These are phyloP conservation scores for Coemansia sp. DNA, from an alignment of 192 early-diverging fungal species.

Conservation along the genomic window DNA sequence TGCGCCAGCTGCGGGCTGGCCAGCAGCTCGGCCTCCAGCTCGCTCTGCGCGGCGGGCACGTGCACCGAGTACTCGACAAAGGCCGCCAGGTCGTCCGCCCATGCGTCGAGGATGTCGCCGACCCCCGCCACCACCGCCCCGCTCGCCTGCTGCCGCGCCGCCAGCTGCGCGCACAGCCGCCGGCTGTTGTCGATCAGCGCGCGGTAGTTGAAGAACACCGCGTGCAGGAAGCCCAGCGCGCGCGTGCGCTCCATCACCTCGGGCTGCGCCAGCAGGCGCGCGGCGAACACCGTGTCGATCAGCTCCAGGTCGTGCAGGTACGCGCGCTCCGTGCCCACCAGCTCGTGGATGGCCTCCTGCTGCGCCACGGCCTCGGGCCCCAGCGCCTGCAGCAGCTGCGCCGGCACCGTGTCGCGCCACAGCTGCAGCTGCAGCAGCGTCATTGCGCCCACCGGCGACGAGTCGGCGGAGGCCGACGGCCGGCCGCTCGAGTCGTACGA, in stretches of 20 bases:
- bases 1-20: constrained; percentile 66
- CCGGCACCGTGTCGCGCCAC: constrained; percentile 53
- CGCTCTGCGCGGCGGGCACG: constrained; percentile 76
- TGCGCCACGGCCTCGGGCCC: constrained; percentile 26
- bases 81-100: constrained; percentile 67
- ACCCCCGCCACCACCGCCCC: constrained; percentile 71
- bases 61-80: constrained; percentile 88
- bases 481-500: neutral
- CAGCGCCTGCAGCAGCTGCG: constrained; percentile 33
- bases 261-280: constrained; percentile 52
- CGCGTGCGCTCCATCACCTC: constrained; percentile 66
- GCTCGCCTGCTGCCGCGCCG: constrained; percentile 54
- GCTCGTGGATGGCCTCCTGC: constrained; percentile 92
- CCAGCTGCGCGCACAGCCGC: constrained; percentile 58
- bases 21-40: constrained; percentile 77
- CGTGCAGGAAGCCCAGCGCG: constrained; percentile 66
- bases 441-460: neutral
- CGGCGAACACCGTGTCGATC: constrained; percentile 74
- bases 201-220: constrained; percentile 78
- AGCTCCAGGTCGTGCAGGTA: constrained; percentile 88
- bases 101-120: constrained; percentile 81
- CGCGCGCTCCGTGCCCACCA: constrained; percentile 85
- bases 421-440: constrained; percentile 36
- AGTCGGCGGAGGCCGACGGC: constrained; percentile 23
- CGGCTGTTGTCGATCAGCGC: constrained; percentile 64